Evolutionary conservation across 495 filamentous ascomycete genomes (phyloP).

Genomic region (Margaritispora aquatica): DNA sequence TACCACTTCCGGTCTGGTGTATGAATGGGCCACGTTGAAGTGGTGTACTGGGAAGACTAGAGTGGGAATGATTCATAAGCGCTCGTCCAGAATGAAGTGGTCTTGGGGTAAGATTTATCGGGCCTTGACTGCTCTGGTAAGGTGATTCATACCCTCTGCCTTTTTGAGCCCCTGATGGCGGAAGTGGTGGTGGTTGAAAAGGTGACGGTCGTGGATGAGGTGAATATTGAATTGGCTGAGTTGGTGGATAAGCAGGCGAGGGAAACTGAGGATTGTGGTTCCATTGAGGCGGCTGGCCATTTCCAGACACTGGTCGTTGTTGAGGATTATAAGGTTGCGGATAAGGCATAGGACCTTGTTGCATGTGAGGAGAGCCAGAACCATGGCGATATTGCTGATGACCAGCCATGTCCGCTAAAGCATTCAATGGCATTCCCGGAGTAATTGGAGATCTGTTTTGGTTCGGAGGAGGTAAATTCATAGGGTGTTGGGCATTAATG

Average conservation of each 20-base stretch:
- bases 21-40: constrained; percentile 2
- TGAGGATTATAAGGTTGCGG: constrained; percentile 7
- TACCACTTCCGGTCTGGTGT: constrained; percentile 35
- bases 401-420: constrained; percentile 21
- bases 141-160: constrained; percentile 25
- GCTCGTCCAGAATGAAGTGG: not conserved
- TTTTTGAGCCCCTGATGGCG: no score
- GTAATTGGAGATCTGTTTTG: constrained; percentile 9
- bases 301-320: constrained; percentile 10
- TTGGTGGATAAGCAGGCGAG: not conserved
- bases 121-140: constrained; percentile 16
- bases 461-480: constrained; percentile 19
- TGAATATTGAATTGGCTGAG: constrained; percentile 9
- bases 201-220: constrained; percentile 10
- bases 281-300: constrained; percentile 42
- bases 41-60: constrained; percentile 16
- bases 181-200: constrained; percentile 11
- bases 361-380: constrained; percentile 15
- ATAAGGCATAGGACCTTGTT: constrained; percentile 22
- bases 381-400: constrained; percentile 21
- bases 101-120: constrained; percentile 4
- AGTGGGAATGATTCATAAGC: not conserved
- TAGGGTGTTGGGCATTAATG: constrained; percentile 12
- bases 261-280: not conserved
- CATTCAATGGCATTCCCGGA: constrained; percentile 18